phyloP scores from a whole-genome alignment of 2,329 filamentous ascomycete species.

The Sarocladium kiliense region DNA sequence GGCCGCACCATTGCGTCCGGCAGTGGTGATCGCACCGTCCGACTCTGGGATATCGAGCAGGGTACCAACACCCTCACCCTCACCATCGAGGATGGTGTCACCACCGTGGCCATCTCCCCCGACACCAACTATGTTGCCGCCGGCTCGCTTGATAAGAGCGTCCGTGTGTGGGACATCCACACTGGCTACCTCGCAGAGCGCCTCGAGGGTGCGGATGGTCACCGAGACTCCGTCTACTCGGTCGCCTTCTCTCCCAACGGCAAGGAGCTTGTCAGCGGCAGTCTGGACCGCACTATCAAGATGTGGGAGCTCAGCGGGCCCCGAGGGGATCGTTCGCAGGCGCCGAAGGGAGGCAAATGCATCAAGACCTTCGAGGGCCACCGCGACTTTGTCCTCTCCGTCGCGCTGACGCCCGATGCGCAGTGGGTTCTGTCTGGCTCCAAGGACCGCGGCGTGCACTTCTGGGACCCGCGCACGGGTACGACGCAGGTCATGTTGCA shows the following conservation, averaged over 20 bases:
- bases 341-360: conserved; percentile 80
- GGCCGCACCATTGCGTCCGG: conserved; percentile 93
- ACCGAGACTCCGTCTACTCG: conserved; percentile 95
- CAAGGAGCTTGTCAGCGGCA: conserved; percentile 88
- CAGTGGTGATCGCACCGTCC: conserved; percentile 88
- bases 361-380: conserved; percentile 97
- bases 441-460: conserved; percentile 95
- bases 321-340: conserved; percentile 43
- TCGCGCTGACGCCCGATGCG: conserved; percentile 89
- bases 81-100: conserved; percentile 93
- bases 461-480: conserved; percentile 94
- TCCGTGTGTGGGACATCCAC: conserved; percentile 91
- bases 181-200: conserved; percentile 84
- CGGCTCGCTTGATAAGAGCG: conserved; percentile 94
- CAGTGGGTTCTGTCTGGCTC: conserved; percentile 96
- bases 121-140: conserved; percentile 92
- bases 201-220: conserved; percentile 86
- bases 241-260: conserved; percentile 95
- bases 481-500: conserved; percentile 97
- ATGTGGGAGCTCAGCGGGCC: conserved; percentile 91
- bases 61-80: conserved; percentile 78
- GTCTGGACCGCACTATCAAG: conserved; percentile 97
- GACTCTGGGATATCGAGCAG: conserved; percentile 91
- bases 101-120: conserved; percentile 93
- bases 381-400: conserved; percentile 94